Evolutionary conservation across 495 filamentous ascomycete genomes (phyloP), one percentile per base, ranked within the genome.

Genomic region (Chaetomium cochliodes): DNA sequence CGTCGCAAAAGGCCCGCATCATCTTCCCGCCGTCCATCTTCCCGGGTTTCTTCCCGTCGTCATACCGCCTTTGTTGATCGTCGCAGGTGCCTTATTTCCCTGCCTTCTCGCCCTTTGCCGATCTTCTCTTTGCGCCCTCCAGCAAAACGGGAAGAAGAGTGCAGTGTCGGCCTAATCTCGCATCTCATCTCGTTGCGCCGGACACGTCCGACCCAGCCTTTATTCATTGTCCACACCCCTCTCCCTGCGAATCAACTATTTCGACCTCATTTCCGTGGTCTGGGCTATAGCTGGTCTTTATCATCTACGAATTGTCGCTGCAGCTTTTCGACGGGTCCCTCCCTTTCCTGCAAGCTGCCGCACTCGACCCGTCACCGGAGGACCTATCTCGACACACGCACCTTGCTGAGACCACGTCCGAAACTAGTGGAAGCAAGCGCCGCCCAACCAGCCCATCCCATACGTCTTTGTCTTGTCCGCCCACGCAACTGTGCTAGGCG

Each of bases 221-320:
- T 63, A n/a, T 66, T 62, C 63, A 64, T 63, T 60, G 63, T 55
- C 60, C 54, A 55, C 53, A 42, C 54, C 44, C 46, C 62, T 28
- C 51, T 41, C 51, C 41, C 25, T 60, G 25, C 39, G 33, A 62
- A 39, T 39, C 62, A 59, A 58, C 51, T 46, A 28, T 57, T 33
- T 37, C 51, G 18, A 30, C 33, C 23, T 22, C 61, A 47, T 30
- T 46, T 65, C 58, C 58, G 37, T 41, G 16, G 39, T 60, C 12
- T 26, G 49, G 23, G 23, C 39, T 20, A 30, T 54, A 47, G 46
- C 56, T 65, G 3, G 20, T 58, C 65, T 66, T 66, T 59, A 62
- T 62, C 58, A 66, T 41, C n/a, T 44, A 13, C 33, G 33, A 12
- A 30, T 30, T 41, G 54, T 39, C 62, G 18, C 47, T 28, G 51